Base-by-base conservation (phyloP, 148 eudicot species). In the Cornus controversa region DNA sequence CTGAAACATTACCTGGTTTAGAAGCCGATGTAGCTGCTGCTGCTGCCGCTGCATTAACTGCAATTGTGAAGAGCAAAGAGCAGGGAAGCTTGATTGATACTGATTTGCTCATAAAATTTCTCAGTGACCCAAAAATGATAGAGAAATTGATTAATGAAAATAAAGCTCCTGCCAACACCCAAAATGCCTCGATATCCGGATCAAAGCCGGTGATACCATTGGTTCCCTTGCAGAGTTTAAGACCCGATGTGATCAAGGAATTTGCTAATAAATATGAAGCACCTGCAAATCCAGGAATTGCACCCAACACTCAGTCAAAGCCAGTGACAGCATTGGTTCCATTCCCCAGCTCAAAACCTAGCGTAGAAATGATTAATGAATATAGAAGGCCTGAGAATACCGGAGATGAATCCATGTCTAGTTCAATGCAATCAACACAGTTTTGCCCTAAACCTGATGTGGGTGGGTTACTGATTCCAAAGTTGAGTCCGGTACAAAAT, bases 11-110 rank as follows among this genome's bases (percentile, higher is more conserved):
- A 28, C 73, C 83, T 64, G 85, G 85, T 69, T 18, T 81, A 67
- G 77, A 79, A 73, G 90, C 85, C 50, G 90, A 86, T 66, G 60
- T 82, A 70, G 80, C 77, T 62, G 87, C 82, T 47, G 86, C 87
- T 42, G 85, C 87, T 77, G 79, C 80, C 45, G 86, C 86, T 79
- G 91, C 85, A 31, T 71, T 84, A 6, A 79, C 88, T 50, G 88
- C 90, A 65, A 60, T 82, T 36, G 50, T 83, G 80, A 77, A 85
- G 71, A 77, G 81, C 75, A 69, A 75, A 20, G 91, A 89, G 63
- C 74, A 76, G 34, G 88, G 80, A 65, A 84, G 81, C 84, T 50
- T 77, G 79, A 78, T 92, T 54, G 96, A 92, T 78, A 77, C 85
- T 13, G 78, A 84, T 75, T 78, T 90, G 72, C 86, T 92, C 63